phyloP scores from a whole-genome alignment of 2,329 filamentous ascomycete species.

The Chaetomiaceae sp. region DNA sequence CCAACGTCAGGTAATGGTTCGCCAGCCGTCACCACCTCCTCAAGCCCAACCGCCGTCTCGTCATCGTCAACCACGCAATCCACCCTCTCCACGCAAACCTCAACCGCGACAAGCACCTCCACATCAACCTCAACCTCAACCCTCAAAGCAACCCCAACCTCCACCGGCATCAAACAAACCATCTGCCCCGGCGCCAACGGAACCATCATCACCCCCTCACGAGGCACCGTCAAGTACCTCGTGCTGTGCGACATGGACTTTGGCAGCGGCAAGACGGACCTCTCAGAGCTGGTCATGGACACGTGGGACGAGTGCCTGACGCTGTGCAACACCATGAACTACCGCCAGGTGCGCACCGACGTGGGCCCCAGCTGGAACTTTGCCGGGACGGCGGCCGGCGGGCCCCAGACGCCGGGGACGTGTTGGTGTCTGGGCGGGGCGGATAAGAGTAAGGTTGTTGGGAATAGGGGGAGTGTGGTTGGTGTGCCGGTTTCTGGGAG shows the following conservation, averaged over 20 bases:
- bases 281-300: no score
- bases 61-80: no score
- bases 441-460: not conserved
- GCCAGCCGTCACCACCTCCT: no score
- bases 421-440: slow-evolving; percentile 5
- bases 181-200: slow-evolving; percentile 1
- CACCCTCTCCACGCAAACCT: no score
- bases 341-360: not conserved
- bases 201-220: not conserved
- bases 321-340: slow-evolving; percentile 8
- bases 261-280: no score
- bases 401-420: slow-evolving; percentile 5
- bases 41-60: no score
- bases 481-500: no score
- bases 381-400: no score
- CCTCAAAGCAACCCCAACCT: not conserved
- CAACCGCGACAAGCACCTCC: no score
- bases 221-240: not conserved
- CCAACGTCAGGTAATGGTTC: no score
- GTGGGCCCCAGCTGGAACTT: slow-evolving; percentile 4
- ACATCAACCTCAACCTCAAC: no score
- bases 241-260: slow-evolving; percentile 1
- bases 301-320: not conserved
- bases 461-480: not conserved
- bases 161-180: not conserved